Evolutionary conservation across 805 yeast genomes (phyloP).

Genomic region (Candida sithepensis): DNA sequence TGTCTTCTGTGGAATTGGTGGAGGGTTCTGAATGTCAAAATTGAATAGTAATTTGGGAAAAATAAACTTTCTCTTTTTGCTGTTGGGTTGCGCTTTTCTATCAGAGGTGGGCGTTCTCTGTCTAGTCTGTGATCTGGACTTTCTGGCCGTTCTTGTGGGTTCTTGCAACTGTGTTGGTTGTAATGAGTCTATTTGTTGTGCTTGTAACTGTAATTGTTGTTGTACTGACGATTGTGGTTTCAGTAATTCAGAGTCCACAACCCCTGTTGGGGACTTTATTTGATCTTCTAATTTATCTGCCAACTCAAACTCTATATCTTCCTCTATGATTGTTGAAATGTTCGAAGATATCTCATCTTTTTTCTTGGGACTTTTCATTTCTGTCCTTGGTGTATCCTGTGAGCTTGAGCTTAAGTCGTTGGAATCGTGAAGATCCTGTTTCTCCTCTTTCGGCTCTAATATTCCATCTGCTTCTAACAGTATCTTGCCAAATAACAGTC

Average conservation of each 20-base stretch:
- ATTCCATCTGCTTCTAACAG: not conserved
- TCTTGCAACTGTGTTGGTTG: constrained; percentile 1
- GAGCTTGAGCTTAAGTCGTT: not conserved
- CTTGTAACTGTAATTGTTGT: constrained; percentile 4
- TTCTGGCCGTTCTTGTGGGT: not conserved
- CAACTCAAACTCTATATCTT: constrained; percentile 33
- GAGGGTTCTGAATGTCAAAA: constrained; percentile 31
- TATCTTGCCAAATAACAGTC: not conserved
- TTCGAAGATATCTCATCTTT: constrained; percentile 7
- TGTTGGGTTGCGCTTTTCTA: constrained; percentile 5
- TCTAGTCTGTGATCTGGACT: not conserved
- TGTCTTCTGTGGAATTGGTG: constrained; percentile 45
- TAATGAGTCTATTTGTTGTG: constrained; percentile 1
- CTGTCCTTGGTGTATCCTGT: not conserved
- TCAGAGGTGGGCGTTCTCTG: not conserved
- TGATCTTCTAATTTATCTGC: constrained; percentile 29
- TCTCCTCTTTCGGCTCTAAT: not conserved
- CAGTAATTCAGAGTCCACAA: constrained; percentile 4
- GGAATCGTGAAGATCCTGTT: not conserved
- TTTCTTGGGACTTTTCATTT: not conserved
- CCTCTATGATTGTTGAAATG: constrained; percentile 31
- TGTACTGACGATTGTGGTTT: constrained; percentile 1
- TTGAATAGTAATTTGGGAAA: constrained; percentile 34
- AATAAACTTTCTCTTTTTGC: constrained; percentile 26
- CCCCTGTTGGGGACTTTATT: constrained; percentile 32